phyloP scores from a whole-genome alignment of 352 stramenopile genomes.

The Phytopythium ostracodes region DNA sequence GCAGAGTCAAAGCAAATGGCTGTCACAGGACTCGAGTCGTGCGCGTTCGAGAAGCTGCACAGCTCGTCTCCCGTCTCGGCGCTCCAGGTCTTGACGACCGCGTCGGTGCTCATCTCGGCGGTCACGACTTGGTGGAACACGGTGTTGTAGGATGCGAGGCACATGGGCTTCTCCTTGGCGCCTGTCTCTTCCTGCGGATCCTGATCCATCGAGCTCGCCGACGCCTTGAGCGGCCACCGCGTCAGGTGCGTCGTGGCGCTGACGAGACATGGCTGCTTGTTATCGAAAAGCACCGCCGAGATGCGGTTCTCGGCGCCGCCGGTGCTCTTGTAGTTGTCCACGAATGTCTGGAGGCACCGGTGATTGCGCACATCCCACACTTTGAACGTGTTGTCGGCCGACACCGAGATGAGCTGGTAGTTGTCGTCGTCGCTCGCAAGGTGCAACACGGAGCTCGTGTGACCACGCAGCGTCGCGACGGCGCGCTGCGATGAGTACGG shows the following conservation, averaged over 20 bases:
- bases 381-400: conserved; percentile 83
- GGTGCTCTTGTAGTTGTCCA: conserved; percentile 52
- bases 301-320: conserved; percentile 60
- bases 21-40: conserved; percentile 66
- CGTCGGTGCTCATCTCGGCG: conserved; percentile 66
- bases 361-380: conserved; percentile 84
- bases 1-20: conserved; percentile 82
- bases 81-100: conserved; percentile 81
- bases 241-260: conserved; percentile 69
- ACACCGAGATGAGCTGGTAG: conserved; percentile 77
- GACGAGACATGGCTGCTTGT: conserved; percentile 59
- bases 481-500: conserved; percentile 83
- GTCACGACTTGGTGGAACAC: conserved; percentile 85
- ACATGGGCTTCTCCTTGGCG: conserved; percentile 40
- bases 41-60: conserved; percentile 70
- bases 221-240: conserved; percentile 58
- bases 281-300: conserved; percentile 59
- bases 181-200: conserved; percentile 36
- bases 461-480: conserved; percentile 61
- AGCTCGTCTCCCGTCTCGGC: conserved; percentile 82
- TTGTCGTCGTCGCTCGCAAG: conserved; percentile 80
- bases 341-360: conserved; percentile 76
- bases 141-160: conserved; percentile 67
- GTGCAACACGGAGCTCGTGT: conserved; percentile 74
- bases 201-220: conserved; percentile 16